These are phyloP conservation scores for Verticillium nubilum DNA, from an alignment of 2,329 filamentous ascomycete species.

Conservation along the genomic window DNA sequence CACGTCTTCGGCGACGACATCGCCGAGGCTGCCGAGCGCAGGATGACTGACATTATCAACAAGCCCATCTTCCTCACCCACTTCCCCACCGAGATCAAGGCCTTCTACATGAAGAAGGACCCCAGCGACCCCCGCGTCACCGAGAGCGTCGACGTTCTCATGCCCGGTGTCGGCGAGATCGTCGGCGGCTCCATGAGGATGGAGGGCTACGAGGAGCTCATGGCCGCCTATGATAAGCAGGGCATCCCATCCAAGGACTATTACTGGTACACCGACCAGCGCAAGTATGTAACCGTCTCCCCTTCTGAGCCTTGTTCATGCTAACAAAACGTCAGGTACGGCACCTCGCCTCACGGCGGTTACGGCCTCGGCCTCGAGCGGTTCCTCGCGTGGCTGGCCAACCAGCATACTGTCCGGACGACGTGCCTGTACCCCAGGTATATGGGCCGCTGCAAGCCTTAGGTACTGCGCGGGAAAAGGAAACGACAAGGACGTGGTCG, in stretches of 20 bases:
- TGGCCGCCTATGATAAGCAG: conserved; percentile 82
- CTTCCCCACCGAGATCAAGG: conserved; percentile 96
- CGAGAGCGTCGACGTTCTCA: conserved; percentile 77
- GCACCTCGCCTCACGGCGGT: conserved; percentile 84
- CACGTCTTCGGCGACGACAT: conserved; percentile 97
- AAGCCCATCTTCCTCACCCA: conserved; percentile 92
- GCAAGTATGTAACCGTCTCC: conserved; percentile 62
- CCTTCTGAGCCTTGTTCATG: conserved; percentile 5
- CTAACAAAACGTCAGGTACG: conserved; percentile 57
- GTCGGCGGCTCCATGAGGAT: conserved; percentile 97
- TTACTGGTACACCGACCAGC: conserved; percentile 98
- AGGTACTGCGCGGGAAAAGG: conserved; percentile 16
- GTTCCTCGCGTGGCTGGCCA: conserved; percentile 57
- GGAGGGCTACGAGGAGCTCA: conserved; percentile 81
- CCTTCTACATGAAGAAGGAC: conserved; percentile 98
- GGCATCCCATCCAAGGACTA: conserved; percentile 80
- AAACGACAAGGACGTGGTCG: background rate
- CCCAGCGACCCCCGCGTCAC: conserved; percentile 74
- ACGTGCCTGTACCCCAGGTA: conserved; percentile 75
- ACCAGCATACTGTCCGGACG: conserved; percentile 59
- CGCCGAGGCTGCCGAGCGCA: conserved; percentile 91
- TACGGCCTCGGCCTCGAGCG: conserved; percentile 92
- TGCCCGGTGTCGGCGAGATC: conserved; percentile 97
- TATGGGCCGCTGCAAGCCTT: conserved; percentile 77
- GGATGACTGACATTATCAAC: conserved; percentile 97